A percentile compares a stretch with the other conserved stretches of the same genome.
Conservation (phyloP, 2,329 filamentous ascomycete genomes). For the Venturia pyrina region DNA sequence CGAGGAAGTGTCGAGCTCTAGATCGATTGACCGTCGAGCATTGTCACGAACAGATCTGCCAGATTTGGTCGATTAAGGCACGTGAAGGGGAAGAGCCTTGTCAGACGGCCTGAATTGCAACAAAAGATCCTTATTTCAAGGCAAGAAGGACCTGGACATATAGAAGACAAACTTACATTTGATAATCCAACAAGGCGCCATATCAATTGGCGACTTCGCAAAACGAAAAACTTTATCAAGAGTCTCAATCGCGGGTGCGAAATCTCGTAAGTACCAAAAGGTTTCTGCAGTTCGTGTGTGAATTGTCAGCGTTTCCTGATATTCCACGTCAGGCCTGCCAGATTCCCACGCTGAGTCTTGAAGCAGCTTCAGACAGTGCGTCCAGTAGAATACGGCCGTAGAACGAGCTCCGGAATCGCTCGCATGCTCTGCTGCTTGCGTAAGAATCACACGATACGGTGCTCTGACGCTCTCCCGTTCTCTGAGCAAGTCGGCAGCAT, state of each 20-base stretch:
- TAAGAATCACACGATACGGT: slow-evolving; percentile 65
- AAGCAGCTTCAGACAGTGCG: slow-evolving; percentile 64
- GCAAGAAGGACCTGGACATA: slow-evolving; percentile 60
- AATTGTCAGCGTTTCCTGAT: slow-evolving; percentile 75
- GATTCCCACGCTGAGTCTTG: slow-evolving; percentile 66
- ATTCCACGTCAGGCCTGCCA: slow-evolving; percentile 59
- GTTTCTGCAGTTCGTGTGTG: slow-evolving; percentile 74
- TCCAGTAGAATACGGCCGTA: slow-evolving; percentile 75
- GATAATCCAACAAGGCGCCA: slow-evolving; percentile 73
- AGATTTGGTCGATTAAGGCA: not conserved
- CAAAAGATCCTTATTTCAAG: not conserved
- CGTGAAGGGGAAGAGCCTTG: not conserved
- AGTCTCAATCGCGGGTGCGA: slow-evolving; percentile 56
- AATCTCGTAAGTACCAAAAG: slow-evolving; percentile 67
- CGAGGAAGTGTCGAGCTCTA: not conserved
- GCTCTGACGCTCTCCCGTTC: slow-evolving; percentile 48
- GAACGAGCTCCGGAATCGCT: slow-evolving; percentile 73
- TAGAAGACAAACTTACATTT: slow-evolving; percentile 37
- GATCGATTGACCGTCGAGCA: not conserved
- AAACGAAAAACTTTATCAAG: slow-evolving; percentile 29
- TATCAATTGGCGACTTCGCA: slow-evolving; percentile 54
- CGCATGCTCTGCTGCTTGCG: slow-evolving; percentile 67
- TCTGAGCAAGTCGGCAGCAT: slow-evolving; percentile 66
- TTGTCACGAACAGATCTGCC: not conserved
- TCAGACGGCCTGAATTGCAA: not conserved